Base-by-base conservation (phyloP, 352 stramenopile species). In the Pythium dissimile region DNA sequence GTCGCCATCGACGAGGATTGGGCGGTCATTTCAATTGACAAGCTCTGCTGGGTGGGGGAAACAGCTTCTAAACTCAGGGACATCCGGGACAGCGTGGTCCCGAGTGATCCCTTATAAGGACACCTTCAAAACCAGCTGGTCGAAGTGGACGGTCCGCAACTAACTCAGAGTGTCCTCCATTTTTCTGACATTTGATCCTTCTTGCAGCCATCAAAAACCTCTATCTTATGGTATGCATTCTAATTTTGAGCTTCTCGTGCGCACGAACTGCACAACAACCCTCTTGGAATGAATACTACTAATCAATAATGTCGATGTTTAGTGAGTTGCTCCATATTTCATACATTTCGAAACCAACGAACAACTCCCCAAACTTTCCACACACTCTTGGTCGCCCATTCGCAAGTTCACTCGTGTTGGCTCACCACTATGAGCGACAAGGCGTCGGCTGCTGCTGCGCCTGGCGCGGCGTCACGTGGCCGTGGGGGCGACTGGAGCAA, bases 391-490 rank as follows among this genome's bases (percentile, higher is more conserved):
- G n/a, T n/a, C n/a, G n/a, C n/a, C n/a, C n/a, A n/a, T n/a, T n/a
- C n/a, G n/a, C n/a, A n/a, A n/a, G n/a, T n/a, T n/a, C n/a, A n/a
- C n/a, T n/a, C n/a, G n/a, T n/a, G n/a, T n/a, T n/a, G n/a, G n/a
- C n/a, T n/a, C 13, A 27, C 13, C 5, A 52, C 26, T 27, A 60
- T 60, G 52, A 31, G 52, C 31, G 52, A 60, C 52, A 60, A 60
- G 52, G 37, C 41, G 16, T 50, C 41, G 2, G 21, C 75, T 11
- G 39, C 69, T 11, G 63, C 62, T 1, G 76, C 74, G 12, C 71
- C 67, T 4, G 55, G 62, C 4, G 72, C 78, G 4, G 55, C 72
- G 32, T 69, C 23, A 43, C 42, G 27, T 47, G 67, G 2, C 62
- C 64, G 32, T 52, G 51, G 37, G 35, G 58, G 41, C 47, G 27